Base-by-base conservation (phyloP, 352 stramenopile genomes). In the Phytophthora tentaculata region DNA sequence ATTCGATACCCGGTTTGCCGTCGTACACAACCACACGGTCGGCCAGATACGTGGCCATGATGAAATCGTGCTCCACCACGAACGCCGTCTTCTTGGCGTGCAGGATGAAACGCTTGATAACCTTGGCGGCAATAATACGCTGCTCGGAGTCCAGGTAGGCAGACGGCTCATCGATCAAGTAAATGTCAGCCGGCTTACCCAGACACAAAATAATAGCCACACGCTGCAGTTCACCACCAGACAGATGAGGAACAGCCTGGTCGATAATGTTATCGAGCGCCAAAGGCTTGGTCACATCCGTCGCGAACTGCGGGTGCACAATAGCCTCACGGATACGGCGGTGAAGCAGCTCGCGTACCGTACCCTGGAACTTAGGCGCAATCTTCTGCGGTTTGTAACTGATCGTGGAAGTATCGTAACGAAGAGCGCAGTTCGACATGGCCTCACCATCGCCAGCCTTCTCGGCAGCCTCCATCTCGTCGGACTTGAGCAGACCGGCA, bases 331-430 rank as follows among this genome's bases (percentile, higher is more conserved):
- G 91, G 66, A 99, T 98, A 35, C 96, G 95, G 73, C 98, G 98
- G 88, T 99, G 96, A 52, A 99, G 80, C 45, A 99, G 86, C 71
- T 99, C 89, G 50, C 97, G 95, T 48, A 99, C 98, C 0, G 96
- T 99, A 57, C 98, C 97, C 79, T 95, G 85, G 76, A 96, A 96
- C 76, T 95, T 96, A 1, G 89, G 89, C 12, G 86, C 86, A 76
- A 99, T 99, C 86, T 99, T 99, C 86, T 99, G 98, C 32, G 98
- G 98, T 84, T 99, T 99, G 95, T 99, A 99, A 65, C 91, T 97
- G 44, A 97, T 85, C 29, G 88, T 90, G 20, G 85, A 93, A 54
- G 86, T 76, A 65, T 95, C 85, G 73, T 95, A 96, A 56, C 86
- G 87, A 32, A 96, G 72, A 53, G 87, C 80, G 47, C 86, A 95